These are phyloP conservation scores for Lentinula novae-zelandiae DNA, from an alignment of 1,284 basidiomycete genomes.

Conservation along the genomic window DNA sequence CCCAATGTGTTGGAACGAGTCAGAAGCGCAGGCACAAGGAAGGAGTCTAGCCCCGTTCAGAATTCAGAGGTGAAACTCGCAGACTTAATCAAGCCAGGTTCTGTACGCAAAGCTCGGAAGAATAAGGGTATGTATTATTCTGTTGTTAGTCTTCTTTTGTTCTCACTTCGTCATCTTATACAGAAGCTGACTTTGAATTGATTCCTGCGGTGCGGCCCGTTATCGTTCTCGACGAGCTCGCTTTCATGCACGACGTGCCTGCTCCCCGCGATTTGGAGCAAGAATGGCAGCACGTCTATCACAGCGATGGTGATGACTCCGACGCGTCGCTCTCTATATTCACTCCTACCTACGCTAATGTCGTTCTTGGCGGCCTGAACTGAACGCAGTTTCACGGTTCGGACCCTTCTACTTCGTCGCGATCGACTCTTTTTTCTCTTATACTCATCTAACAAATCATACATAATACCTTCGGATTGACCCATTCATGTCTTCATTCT, in stretches of 20 bases:
- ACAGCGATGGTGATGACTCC: constrained; percentile 24
- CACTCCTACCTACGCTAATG: constrained; percentile 1
- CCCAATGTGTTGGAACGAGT: constrained; percentile 10
- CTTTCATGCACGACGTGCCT: constrained; percentile 15
- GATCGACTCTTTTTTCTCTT: not conserved
- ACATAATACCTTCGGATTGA: too few species aligned
- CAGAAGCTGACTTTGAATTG: constrained; percentile 49
- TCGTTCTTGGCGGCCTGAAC: not conserved
- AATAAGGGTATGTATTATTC: constrained; percentile 27
- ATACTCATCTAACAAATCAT: too few species aligned
- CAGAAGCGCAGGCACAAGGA: constrained; percentile 15
- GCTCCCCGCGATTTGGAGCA: constrained; percentile 34
- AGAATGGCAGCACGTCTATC: constrained; percentile 49
- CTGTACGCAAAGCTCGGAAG: constrained; percentile 35
- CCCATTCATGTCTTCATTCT: too few species aligned
- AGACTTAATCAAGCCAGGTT: constrained; percentile 34
- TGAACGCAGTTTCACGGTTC: not conserved
- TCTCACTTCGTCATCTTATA: not conserved
- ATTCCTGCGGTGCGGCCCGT: constrained; percentile 47
- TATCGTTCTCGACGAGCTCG: constrained; percentile 48
- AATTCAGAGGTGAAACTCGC: constrained; percentile 37
- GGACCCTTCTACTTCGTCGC: not conserved
- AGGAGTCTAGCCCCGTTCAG: not conserved
- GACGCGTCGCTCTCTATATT: not conserved
- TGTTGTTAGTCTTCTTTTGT: constrained; percentile 1